Evolutionary conservation across 768 basidiomycete species (phyloP).

Genomic region (Collybia nuda): DNA sequence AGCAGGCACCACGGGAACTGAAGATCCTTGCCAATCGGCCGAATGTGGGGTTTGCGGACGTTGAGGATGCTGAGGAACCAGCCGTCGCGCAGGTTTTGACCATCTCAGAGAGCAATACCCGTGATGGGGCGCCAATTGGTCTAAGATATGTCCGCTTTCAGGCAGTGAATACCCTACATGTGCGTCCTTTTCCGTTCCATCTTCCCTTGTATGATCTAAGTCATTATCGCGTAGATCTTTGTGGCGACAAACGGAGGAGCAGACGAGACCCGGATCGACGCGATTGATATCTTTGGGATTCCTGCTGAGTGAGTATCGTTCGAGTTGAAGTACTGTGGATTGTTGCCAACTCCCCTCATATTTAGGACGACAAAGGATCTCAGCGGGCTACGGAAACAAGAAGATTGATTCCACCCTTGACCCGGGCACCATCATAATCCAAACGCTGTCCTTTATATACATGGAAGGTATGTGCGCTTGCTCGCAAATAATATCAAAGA

Average conservation of each 20-base stretch:
- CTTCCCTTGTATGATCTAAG: not conserved
- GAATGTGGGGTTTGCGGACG: conserved; percentile 63
- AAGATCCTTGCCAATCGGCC: conserved; percentile 64
- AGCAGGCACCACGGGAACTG: conserved; percentile 57
- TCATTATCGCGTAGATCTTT: conserved; percentile 50
- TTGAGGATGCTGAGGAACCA: conserved; percentile 50
- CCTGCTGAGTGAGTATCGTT: conserved; percentile 19
- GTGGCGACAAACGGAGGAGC: conserved; percentile 65
- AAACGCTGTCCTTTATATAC: too few species aligned
- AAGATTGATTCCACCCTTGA: too few species aligned
- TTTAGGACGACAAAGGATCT: too few species aligned
- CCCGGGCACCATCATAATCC: too few species aligned
- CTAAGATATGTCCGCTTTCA: conserved; percentile 73
- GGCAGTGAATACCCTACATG: conserved; percentile 64
- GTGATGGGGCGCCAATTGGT: conserved; percentile 44
- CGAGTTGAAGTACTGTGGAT: too few species aligned
- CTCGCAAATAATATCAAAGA: too few species aligned
- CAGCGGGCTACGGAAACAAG: too few species aligned
- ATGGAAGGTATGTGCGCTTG: too few species aligned
- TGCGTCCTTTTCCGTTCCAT: conserved; percentile 28
- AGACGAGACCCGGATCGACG: conserved; percentile 64
- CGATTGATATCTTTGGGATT: conserved; percentile 62
- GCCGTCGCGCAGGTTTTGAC: conserved; percentile 58
- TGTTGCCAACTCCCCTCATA: too few species aligned
- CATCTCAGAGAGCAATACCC: conserved; percentile 46